phyloP scores from a whole-genome alignment of 495 filamentous ascomycete species.

The Neohortaea acidophila region DNA sequence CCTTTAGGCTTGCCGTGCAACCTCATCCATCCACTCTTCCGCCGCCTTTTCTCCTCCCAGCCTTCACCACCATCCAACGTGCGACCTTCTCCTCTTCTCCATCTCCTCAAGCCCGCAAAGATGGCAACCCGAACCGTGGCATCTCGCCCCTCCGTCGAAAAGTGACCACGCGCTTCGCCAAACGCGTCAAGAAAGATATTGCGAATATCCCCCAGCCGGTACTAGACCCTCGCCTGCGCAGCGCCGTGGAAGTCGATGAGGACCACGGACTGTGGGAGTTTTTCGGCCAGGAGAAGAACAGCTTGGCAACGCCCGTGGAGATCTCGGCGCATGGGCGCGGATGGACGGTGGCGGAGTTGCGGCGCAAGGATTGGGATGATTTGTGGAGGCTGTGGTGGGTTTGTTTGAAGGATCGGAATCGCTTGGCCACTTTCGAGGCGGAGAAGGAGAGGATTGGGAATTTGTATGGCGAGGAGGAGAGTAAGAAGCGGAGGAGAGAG shows the following conservation, averaged over 20 bases:
- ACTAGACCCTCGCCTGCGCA: conserved; percentile 33
- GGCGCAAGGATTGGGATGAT: conserved; percentile 83
- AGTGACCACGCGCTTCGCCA: conserved; percentile 44
- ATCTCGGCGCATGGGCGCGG: conserved; percentile 42
- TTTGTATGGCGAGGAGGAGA: conserved; percentile 50
- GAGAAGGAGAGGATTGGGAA: conserved; percentile 50
- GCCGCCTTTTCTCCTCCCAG: conserved; percentile 15
- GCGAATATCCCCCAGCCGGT: conserved; percentile 64
- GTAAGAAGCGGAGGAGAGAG: conserved; percentile 38
- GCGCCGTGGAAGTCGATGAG: conserved; percentile 41
- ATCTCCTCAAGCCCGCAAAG: conserved; percentile 26
- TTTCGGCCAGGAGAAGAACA: conserved; percentile 51
- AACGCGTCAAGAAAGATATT: conserved; percentile 42
- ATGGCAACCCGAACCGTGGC: conserved; percentile 57
- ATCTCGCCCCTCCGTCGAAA: conserved; percentile 64
- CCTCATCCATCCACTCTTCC: conserved; percentile 6
- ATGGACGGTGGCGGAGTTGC: conserved; percentile 81
- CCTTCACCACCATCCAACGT: conserved; percentile 3
- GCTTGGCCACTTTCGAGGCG: conserved; percentile 57
- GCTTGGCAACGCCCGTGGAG: conserved; percentile 52
- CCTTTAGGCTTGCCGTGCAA: conserved; percentile 1
- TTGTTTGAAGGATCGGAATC: conserved; percentile 83
- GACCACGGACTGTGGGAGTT: conserved; percentile 92
- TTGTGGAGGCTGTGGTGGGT: conserved; percentile 89
- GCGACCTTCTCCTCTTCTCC: conserved; percentile 26